Evolutionary conservation across 176 grass and related monocot genomes (phyloP).

Genomic region (Oryza glumipatula): DNA sequence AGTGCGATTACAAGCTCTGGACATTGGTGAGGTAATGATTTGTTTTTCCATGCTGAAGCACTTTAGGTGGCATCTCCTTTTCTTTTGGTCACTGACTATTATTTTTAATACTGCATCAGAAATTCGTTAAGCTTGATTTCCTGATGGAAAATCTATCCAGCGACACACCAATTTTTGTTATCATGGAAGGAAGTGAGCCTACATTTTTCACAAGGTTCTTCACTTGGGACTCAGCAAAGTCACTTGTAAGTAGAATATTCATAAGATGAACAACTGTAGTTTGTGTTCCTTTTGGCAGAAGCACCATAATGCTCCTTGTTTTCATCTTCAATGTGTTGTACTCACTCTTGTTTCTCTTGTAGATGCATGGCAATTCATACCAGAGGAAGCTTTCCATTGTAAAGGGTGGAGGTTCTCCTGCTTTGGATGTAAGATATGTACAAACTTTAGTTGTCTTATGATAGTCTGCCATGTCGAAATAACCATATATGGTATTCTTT

Average conservation of each 20-base stretch:
- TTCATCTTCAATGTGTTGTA: conserved; percentile 18
- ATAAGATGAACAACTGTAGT: conserved; percentile 20
- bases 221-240: conserved; percentile 75
- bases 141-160: conserved; percentile 72
- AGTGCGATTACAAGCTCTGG: conserved; percentile 75
- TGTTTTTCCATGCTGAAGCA: conserved; percentile 27
- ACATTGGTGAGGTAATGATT: conserved; percentile 66
- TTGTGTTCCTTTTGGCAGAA: conserved; percentile 23
- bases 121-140: conserved; percentile 83
- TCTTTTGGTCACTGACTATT: conserved; percentile 9
- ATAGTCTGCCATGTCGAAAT: not conserved
- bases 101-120: conserved; percentile 54
- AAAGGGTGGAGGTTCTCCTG: conserved; percentile 67
- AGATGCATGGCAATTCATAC: conserved; percentile 95
- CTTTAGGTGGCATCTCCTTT: not conserved
- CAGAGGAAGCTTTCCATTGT: conserved; percentile 85
- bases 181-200: conserved; percentile 84
- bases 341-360: conserved; percentile 33
- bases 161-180: conserved; percentile 69
- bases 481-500: not conserved
- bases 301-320: not conserved
- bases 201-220: conserved; percentile 93
- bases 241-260: conserved; percentile 59
- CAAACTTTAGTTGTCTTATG: conserved; percentile 9
- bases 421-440: conserved; percentile 68